Evolutionary conservation across 805 yeast genomes (phyloP), one percentile per base, ranked within the genome.

Genomic region (Starmerella powellii): DNA sequence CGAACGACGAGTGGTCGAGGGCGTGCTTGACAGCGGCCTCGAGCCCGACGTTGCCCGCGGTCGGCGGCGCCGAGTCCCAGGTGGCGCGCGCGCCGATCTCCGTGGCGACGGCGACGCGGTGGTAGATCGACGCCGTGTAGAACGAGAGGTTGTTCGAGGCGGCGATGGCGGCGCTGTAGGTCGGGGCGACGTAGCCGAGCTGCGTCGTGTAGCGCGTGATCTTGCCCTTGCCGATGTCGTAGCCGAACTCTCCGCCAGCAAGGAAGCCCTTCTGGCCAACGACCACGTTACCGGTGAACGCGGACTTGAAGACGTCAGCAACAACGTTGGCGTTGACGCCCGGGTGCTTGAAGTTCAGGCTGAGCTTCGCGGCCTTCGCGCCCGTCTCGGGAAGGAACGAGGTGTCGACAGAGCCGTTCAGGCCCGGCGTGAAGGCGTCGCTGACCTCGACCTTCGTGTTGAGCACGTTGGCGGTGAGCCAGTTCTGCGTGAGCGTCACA

Each of bases 71-170:
- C 51, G 94, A 78, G 71, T 86, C 95, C 78, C 88, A 84, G 54
- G 91, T 78, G 59, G 95, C 95, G 74, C 83, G 87, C 61, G 96
- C 94, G 72, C 96, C 98, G 58, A 86, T 94, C 76, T 91, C 95
- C 57, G 88, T 84, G 57, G 71, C 67, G 54, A 93, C 83, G 57
- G 86, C 76, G 51, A 91, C 94, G 68, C 76, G 81, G 80, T 91
- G 96, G 85, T 78, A 91, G 78, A 87, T 86, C 56, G 95, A 88
- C 57, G 95, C 95, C 21, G 52, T 50, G 52, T 46, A 53, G 37
- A 53, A 47, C 49, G 94, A 72, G 74, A 81, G 83, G 57, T 86
- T 78, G 48, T 86, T 76, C 63, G 87, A 74, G 75, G 86, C 83
- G 52, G 84, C 72, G 54, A 86, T 76, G 51, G 94, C 83, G 48